Percentiles rank a stretch among this genome's conserved stretches.
Evolutionary conservation across 306 rosid genomes (phyloP).

Genomic region (Fragaria vesca): DNA sequence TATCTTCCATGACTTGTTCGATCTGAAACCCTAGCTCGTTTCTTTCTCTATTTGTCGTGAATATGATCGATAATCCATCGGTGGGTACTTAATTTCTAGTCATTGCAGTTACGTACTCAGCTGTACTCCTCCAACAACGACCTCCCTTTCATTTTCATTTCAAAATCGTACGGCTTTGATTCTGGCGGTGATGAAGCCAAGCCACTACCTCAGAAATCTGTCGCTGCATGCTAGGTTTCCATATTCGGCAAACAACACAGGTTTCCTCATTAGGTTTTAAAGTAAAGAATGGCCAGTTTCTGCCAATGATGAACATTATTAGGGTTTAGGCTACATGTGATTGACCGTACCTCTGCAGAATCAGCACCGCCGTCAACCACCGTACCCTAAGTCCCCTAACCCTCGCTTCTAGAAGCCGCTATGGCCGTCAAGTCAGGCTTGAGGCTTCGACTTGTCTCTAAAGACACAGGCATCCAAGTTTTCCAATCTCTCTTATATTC

Average conservation of each 20-base stretch:
- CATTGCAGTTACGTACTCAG: background rate
- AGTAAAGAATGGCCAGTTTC: too few relatives aligned
- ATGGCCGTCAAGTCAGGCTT: background rate
- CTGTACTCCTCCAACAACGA: background rate
- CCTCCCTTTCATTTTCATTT: background rate
- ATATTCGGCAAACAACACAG: too few relatives aligned
- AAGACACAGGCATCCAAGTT: background rate
- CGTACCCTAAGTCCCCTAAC: too few relatives aligned
- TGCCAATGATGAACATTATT: too few relatives aligned
- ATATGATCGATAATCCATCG: background rate
- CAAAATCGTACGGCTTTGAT: background rate
- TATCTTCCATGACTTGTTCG: background rate
- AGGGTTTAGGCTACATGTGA: too few relatives aligned
- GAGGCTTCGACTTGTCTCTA: constrained; percentile 10
- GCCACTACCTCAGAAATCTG: background rate
- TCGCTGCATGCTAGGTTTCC: background rate
- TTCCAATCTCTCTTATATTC: background rate
- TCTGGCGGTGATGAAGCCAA: background rate
- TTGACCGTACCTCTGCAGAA: too few relatives aligned
- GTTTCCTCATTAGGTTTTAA: too few relatives aligned
- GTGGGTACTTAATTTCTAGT: background rate
- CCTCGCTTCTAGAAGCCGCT: background rate
- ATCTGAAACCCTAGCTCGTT: background rate
- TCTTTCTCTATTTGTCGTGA: background rate
- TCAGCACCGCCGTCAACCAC: too few relatives aligned